These are phyloP conservation scores for Sporothrix schenckii DNA, from an alignment of 2,329 filamentous ascomycete species.

Conservation along the genomic window DNA sequence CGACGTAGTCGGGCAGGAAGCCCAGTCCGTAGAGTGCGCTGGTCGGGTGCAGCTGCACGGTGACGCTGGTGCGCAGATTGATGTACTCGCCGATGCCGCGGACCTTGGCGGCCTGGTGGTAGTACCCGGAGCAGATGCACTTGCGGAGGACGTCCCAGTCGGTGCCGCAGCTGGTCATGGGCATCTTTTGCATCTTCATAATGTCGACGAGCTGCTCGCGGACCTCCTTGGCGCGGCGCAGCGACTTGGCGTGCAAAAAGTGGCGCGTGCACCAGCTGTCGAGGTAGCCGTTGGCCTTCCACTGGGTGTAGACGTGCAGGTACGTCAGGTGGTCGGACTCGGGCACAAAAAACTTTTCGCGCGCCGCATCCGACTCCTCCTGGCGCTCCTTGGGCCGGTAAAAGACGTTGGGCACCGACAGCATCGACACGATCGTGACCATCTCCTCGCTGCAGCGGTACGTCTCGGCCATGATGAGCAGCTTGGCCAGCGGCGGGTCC, in stretches of 20 bases:
- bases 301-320: constrained; percentile 92
- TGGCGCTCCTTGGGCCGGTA: constrained; percentile 95
- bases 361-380: constrained; percentile 91
- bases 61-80: constrained; percentile 92
- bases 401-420: constrained; percentile 94
- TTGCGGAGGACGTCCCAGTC: constrained; percentile 96
- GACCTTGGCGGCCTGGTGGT: constrained; percentile 94
- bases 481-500: constrained; percentile 93
- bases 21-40: constrained; percentile 89
- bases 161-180: constrained; percentile 82
- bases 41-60: constrained; percentile 91
- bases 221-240: constrained; percentile 90
- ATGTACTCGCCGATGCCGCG: constrained; percentile 97
- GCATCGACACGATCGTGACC: constrained; percentile 97
- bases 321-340: constrained; percentile 97
- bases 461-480: constrained; percentile 86
- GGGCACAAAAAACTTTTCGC: constrained; percentile 97
- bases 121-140: constrained; percentile 97
- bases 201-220: constrained; percentile 92
- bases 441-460: constrained; percentile 97
- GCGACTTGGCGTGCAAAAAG: constrained; percentile 92
- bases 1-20: constrained; percentile 92
- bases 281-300: constrained; percentile 85
- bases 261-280: constrained; percentile 93
- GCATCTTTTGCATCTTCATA: constrained; percentile 91